Evolutionary conservation across 2,329 filamentous ascomycete species (phyloP), one percentile per base, ranked within the genome.

Genomic region (Pseudocercospora crystallina): DNA sequence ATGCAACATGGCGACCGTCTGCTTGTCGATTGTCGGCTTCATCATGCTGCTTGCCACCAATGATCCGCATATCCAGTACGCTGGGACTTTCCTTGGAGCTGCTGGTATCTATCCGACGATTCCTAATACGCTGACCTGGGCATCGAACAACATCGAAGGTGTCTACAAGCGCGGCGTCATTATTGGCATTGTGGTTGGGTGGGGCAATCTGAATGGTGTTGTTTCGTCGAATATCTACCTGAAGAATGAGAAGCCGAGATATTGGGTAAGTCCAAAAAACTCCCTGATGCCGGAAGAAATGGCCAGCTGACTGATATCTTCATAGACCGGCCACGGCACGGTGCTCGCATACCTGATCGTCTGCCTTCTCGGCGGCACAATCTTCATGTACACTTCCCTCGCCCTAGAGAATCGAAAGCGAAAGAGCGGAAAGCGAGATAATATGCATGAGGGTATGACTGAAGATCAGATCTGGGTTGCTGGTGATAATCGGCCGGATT

Each of bases 121-220:
- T 48, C 74, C 89, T 4, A 94, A 95, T 65, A 95, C 89, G 0
- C 89, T 96, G 55, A 84, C 85, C 2, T 96, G 91, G 91, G 78
- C 33, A 83, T 84, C 85, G 44, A 96, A 96, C 73, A 96, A 96
- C 56, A 81, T 85, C 32, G 90, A 96, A 71, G 87, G 91, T 11
- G 87, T 91, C 2, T 95, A 95, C 73, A 96, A 95, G 75, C 83
- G 90, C 34, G 91, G 90, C 33, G 86, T 96, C 11, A 87, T 89
- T 0, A 73, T 96, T 1, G 91, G 91, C 0, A 46, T 95, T 57
- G 86, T 96, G 44, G 95, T 96, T 54, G 90, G 71, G 31, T 95
- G 89, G 87, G 91, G 91, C 30, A 96, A 96, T 65, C 74, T 96
- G 37, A 95, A 95, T 66, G 91, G 45, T 43, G 82, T 96, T 20